Evolutionary conservation across 805 yeast genomes (phyloP).

Genomic region (Ogataea nakhonphanomensis): DNA sequence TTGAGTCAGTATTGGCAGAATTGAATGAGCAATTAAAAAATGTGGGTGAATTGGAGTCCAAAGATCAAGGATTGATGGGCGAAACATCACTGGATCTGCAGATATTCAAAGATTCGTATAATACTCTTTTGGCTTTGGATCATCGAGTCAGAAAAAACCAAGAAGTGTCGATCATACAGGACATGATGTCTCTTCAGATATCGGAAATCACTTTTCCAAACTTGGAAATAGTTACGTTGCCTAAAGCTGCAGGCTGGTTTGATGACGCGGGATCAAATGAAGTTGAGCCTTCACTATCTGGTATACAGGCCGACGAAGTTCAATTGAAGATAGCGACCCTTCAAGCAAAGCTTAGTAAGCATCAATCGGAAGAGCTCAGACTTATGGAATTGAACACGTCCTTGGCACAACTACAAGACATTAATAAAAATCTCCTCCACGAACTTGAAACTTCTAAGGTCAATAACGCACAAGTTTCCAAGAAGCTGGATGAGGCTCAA

Average conservation of each 20-base stretch:
- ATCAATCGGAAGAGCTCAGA: slow-evolving; percentile 31
- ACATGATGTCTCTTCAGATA: too few relatives aligned
- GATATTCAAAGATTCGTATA: too few relatives aligned
- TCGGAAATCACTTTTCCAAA: neutral
- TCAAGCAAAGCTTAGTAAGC: slow-evolving; percentile 39
- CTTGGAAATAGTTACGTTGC: slow-evolving; percentile 1
- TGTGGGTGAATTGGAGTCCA: neutral
- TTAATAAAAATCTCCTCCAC: slow-evolving; percentile 20
- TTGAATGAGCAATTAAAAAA: neutral
- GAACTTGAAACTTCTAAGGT: slow-evolving; percentile 17
- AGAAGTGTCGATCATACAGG: too few relatives aligned
- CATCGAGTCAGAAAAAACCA: too few relatives aligned
- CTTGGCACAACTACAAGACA: slow-evolving; percentile 25
- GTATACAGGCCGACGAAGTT: slow-evolving; percentile 38
- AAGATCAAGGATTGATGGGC: slow-evolving; percentile 3
- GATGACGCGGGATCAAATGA: neutral
- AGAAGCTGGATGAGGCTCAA: slow-evolving; percentile 8
- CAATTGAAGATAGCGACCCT: slow-evolving; percentile 43
- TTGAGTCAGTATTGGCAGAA: neutral
- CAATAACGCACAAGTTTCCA: neutral
- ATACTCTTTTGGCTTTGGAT: too few relatives aligned
- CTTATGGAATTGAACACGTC: slow-evolving; percentile 20
- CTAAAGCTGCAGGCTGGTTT: slow-evolving; percentile 1
- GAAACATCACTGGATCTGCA: too few relatives aligned
- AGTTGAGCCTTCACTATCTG: neutral